phyloP scores from a whole-genome alignment of 2,329 filamentous ascomycete genomes.

The Xylaria sp. region DNA sequence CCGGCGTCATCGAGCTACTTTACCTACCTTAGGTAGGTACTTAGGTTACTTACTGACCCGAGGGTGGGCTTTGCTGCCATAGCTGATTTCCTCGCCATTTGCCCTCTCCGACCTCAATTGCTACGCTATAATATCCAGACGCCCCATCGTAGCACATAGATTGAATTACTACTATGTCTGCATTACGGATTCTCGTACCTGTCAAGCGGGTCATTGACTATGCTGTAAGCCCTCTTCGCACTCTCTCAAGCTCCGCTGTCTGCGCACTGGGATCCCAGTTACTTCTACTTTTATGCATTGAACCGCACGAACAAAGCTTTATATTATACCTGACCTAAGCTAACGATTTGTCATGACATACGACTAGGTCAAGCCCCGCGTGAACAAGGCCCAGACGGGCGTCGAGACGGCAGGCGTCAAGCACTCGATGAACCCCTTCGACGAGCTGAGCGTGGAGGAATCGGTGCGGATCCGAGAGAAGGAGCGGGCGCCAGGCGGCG shows the following conservation, averaged over 20 bases:
- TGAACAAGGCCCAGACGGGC: conserved; percentile 80
- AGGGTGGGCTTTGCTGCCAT: conserved; percentile 22
- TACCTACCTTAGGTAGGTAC: too few species aligned
- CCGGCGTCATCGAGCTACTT: conserved; percentile 46
- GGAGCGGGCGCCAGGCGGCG: conserved; percentile 75
- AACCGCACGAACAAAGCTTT: too few species aligned
- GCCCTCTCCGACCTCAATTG: conserved; percentile 21
- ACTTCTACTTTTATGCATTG: not conserved
- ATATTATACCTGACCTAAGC: not conserved
- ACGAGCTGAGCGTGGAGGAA: conserved; percentile 98
- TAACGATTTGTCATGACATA: conserved; percentile 8
- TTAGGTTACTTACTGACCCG: too few species aligned
- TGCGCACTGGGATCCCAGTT: not conserved
- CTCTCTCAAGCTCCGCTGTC: not conserved
- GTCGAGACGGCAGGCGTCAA: conserved; percentile 94
- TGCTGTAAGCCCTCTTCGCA: conserved; percentile 67
- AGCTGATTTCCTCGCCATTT: conserved; percentile 14
- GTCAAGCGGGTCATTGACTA: conserved; percentile 89
- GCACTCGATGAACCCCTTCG: conserved; percentile 99
- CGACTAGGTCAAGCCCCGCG: conserved; percentile 73
- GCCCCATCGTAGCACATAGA: not conserved
- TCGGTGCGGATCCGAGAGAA: conserved; percentile 93
- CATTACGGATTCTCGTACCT: conserved; percentile 80
- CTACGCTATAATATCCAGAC: not conserved
- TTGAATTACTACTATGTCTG: conserved; percentile 60